Evolutionary conservation across 2,329 filamentous ascomycete species (phyloP), one percentile per base, ranked within the genome.

Genomic region (Fusarium anthophilum): DNA sequence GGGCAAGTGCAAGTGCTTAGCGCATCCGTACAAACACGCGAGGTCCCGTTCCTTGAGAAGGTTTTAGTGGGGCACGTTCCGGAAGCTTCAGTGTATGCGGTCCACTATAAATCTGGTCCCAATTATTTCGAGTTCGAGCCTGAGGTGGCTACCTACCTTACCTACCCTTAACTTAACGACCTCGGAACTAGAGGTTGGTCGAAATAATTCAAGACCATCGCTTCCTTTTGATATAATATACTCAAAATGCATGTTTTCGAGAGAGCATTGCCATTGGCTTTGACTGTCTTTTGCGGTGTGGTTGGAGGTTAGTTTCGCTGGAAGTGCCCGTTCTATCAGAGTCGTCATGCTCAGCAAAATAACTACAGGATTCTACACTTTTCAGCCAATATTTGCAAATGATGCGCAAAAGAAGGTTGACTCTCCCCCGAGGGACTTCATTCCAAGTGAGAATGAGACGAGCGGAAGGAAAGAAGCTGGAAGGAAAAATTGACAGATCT

Each of bases 231-330:
- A 20, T 58, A 45, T 26, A 35, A 12, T 22, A 24, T 30, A 22
- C 4, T 20, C n/a, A 69, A 54, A 48, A 83, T 83, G 81, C 79
- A 79, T 57, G 81, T 74, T n/a, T 78, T 83, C 50, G 78, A 82
- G 56, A 80, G 78, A 66, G 80, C 78, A 8, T 60, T 84, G 32
- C 82, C 82, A 13, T 58, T 82, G 56, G 82, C 79, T 28, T 69
- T 84, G 39, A 80, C 82, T 18, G 71, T 81, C 15, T 83, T 84
- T 63, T 83, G 78, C 30, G 82, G 82, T 37, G 79, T 84, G 37
- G 66, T 82, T 47, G 81, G 82, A 66, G 82, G 82, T 83, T 41
- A 64, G 80, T 76, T 56, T n/a, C 12, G 24, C 30, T 26, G 24
- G n/a, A 51, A 51, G 17, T 35, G n/a, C 35, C 37, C n/a, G 20